Conservation (phyloP, 257 asterid species). For the Primulina tabacum region DNA sequence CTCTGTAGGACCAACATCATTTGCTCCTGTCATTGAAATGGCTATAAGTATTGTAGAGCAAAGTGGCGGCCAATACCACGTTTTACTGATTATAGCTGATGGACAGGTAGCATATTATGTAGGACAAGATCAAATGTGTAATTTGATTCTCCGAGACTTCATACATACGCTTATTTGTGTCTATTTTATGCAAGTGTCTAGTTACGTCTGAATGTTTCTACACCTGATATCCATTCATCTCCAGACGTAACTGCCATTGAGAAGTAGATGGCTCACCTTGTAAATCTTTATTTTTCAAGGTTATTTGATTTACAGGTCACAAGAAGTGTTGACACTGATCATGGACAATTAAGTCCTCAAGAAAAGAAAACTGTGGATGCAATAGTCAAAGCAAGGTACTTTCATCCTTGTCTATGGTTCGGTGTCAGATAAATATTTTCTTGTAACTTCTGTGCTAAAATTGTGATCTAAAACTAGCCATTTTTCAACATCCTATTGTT, state of each 20-base stretch:
- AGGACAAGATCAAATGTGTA: background rate
- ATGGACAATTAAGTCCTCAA: constrained; percentile 81
- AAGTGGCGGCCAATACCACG: constrained; percentile 92
- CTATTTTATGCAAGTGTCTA: no score
- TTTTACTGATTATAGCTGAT: constrained; percentile 76
- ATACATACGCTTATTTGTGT: no score
- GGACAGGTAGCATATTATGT: constrained; percentile 61
- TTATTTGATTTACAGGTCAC: constrained; percentile 52
- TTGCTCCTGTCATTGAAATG: constrained; percentile 85
- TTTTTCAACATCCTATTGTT: no score
- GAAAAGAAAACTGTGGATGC: constrained; percentile 91
- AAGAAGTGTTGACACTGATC: constrained; percentile 76
- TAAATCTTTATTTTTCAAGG: constrained; percentile 8
- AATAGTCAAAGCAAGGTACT: constrained; percentile 89
- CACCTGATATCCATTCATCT: no score
- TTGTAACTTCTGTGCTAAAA: no score
- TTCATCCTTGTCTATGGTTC: no score
- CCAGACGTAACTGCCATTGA: no score
- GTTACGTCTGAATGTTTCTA: no score
- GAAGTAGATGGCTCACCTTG: background rate
- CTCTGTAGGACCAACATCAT: constrained; percentile 82
- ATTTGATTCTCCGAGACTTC: background rate
- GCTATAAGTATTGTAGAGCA: constrained; percentile 82
- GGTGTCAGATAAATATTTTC: no score
- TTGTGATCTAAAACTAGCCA: no score